phyloP scores from a whole-genome alignment of 1,139 yeast species.

The Yamadazyma siamensis region DNA sequence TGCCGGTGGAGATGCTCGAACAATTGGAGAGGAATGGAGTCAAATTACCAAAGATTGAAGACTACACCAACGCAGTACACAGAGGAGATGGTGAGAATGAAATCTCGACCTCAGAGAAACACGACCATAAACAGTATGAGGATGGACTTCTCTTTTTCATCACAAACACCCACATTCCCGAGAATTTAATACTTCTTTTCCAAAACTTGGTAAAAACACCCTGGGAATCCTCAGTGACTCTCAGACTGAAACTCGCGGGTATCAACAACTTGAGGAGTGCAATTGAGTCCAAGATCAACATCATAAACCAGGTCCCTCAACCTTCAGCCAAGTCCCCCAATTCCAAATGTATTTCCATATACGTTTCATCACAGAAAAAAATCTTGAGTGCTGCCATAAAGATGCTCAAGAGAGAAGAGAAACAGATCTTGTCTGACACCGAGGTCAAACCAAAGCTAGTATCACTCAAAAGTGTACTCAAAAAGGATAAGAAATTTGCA shows the following conservation, averaged over 20 bases:
- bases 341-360: constrained; percentile 29
- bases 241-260: constrained; percentile 59
- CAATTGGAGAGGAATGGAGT: constrained; percentile 38
- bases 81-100: constrained; percentile 8
- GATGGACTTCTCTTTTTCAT: constrained; percentile 47
- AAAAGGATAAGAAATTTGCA: constrained; percentile 52
- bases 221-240: constrained; percentile 38
- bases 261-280: constrained; percentile 54
- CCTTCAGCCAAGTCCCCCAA: constrained; percentile 9
- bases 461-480: constrained; percentile 56
- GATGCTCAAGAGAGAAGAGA: constrained; percentile 48
- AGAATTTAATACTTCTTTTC: constrained; percentile 47
- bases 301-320: constrained; percentile 19
- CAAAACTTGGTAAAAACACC: constrained; percentile 45
- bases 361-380: constrained; percentile 42
- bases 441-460: constrained; percentile 37
- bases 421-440: constrained; percentile 38
- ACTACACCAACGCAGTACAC: constrained; percentile 44
- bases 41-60: constrained; percentile 42
- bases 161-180: constrained; percentile 39
- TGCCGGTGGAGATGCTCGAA: constrained; percentile 34
- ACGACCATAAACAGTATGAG: constrained; percentile 14
- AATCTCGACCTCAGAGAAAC: constrained; percentile 2
- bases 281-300: constrained; percentile 41
- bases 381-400: constrained; percentile 47